Base-by-base conservation (phyloP, 495 filamentous ascomycete genomes). In the Filosporella fistucella region DNA sequence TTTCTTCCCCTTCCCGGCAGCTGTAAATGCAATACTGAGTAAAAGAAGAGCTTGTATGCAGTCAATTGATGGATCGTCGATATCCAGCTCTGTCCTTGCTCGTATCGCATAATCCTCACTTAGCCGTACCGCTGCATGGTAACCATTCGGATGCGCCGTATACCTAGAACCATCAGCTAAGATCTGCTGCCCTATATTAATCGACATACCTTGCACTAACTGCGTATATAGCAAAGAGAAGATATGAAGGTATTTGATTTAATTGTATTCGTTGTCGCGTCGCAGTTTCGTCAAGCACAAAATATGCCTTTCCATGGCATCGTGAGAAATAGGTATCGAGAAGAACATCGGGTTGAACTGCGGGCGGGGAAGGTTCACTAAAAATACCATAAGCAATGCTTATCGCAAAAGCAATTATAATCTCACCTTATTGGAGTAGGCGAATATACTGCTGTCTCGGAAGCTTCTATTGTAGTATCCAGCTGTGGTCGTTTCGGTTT, bases 21-120 rank as follows among this genome's bases (percentile, higher is more conserved):
- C 87, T 38, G 81, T 89, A 56, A 79, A 87, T 2, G 84, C 80
- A 57, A 83, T 81, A 3, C 80, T 80, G 1, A 94, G 76, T n/a
- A 94, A 71, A 38, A 94, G 62, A 10, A 90, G 70, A 5, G 86
- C 71, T 59, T 94, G 88, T 6, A 91, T 64, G 23, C 75, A 72
- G 60, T 91, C 88, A 34, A 91, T 76, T 0, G 80, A 82, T 8
- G 88, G 88, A 52, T 89, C 83, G 49, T 91, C 88, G 14, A 78
- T 76, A 65, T 91, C 86, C 12, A 91, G 71, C 58, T 83, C 80
- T 10, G 67, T 67, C 30, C 86, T 75, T 18, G 87, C 76, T 49
- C 79, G 80, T 4, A 74, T 56, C 26, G 85, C 82, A 57, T 85
- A 86, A 22, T 88, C 81, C 33, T 86, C 78, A 46, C 84, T 77